These are phyloP conservation scores for Singerocomus rubriflavus DNA, from an alignment of 1,284 basidiomycete species.

Conservation along the genomic window DNA sequence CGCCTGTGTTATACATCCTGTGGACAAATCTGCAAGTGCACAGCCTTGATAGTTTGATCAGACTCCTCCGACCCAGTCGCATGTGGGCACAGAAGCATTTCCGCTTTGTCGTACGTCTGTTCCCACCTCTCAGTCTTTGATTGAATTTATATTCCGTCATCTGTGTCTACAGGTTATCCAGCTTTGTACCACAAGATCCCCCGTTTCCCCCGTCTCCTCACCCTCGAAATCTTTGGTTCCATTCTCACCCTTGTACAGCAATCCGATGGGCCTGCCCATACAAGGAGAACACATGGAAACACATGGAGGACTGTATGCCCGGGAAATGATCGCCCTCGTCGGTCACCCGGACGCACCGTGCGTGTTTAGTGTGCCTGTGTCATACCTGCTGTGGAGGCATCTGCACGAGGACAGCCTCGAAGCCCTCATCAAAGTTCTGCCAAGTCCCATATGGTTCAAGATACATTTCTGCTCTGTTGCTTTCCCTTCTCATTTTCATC, in stretches of 20 bases:
- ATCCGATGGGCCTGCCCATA: neutral
- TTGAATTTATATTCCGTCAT: too few relatives aligned
- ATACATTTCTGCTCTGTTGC: slow-evolving; percentile 1
- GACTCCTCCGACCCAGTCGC: too few relatives aligned
- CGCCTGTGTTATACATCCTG: slow-evolving; percentile 15
- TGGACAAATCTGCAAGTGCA: too few relatives aligned
- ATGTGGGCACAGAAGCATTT: too few relatives aligned
- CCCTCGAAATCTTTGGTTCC: slow-evolving; percentile 6
- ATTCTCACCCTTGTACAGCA: slow-evolving; percentile 7
- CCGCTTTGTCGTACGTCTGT: too few relatives aligned
- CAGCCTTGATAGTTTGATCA: too few relatives aligned
- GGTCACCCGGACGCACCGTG: slow-evolving; percentile 15
- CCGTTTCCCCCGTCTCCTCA: neutral
- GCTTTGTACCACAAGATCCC: too few relatives aligned
- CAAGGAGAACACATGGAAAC: neutral
- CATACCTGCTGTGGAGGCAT: slow-evolving; percentile 21
- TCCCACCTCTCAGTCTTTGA: too few relatives aligned
- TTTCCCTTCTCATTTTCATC: too few relatives aligned
- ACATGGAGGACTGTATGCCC: neutral
- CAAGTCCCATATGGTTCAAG: slow-evolving; percentile 5
- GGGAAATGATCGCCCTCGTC: neutral
- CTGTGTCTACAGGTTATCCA: too few relatives aligned
- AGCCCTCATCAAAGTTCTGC: slow-evolving; percentile 15
- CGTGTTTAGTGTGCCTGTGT: slow-evolving; percentile 2
- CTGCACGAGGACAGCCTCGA: slow-evolving; percentile 12